Evolutionary conservation across 2,329 filamentous ascomycete genomes (phyloP), one percentile per base, ranked within the genome.

Genomic region (Calonectria henricotiae): DNA sequence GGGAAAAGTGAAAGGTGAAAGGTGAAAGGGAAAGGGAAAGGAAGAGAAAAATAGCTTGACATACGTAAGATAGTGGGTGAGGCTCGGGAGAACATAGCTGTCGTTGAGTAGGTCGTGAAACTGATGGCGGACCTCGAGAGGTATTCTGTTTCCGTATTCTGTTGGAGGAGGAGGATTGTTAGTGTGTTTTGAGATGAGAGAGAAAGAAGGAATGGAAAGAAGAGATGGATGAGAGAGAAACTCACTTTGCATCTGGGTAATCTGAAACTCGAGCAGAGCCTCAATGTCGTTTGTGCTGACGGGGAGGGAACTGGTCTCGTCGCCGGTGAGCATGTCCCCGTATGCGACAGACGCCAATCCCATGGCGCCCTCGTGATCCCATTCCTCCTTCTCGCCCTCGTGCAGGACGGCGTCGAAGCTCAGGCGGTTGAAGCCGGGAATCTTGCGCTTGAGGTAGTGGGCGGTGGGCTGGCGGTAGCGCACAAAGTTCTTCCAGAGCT

Each of bases 401-500:
- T 85, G 74, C 46, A 91, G 80, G n/a, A 90, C 88, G 47, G 83
- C 84, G 77, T 92, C 90, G 68, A 91, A 88, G 81, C 88, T 85
- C 54, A 88, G 78, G 20, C 91, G 80, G 1, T 86, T 86, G 69
- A 93, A 87, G 5, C 87, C 85, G 0, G 89, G 86, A 20, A 92
- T 86, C 73, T 91, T 93, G 49, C 87, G 84, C 79, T 92, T 89
- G 71, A 93, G 87, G 70, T 91, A 88, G 2, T 85, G 81, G 30
- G 91, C 90, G 2, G 94, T 96, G 0, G 93, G 91, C 76, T 94
- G 89, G 58, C 95, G 89, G 82, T 97, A 98, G 63, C 87, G 88
- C 71, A 96, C 90, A 82, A 98, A 96, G 2, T 89, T 89, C 71
- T 91, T 91, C 95, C 96, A 98, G 5, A 99, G 84, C 67, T 89